Percentiles rank a stretch among this genome's conserved stretches.
Conservation (phyloP, 169 alveolate species). For the Theileria sp. region DNA sequence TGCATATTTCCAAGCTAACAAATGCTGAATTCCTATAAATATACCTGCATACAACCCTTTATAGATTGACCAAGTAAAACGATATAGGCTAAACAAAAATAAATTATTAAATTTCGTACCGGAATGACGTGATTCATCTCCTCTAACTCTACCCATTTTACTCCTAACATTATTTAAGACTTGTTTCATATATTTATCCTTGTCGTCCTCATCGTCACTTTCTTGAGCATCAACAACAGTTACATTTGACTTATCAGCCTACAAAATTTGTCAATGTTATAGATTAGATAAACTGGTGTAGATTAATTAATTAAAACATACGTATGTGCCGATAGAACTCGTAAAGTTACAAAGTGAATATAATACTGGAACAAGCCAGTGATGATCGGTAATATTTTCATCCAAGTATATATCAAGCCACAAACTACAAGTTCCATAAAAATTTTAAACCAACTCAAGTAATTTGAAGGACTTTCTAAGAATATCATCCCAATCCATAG, state of each 20-base stretch:
- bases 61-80: conserved; percentile 80
- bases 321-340: conserved; percentile 36
- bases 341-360: conserved; percentile 53
- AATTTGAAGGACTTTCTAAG: conserved; percentile 52
- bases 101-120: neutral
- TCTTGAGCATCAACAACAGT: conserved; percentile 62
- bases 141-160: conserved; percentile 81
- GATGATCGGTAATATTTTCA: conserved; percentile 13
- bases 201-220: conserved; percentile 73
- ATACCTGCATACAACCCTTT: conserved; percentile 80
- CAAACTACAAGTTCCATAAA: conserved; percentile 14
- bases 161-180: conserved; percentile 78
- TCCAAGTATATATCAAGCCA: conserved; percentile 63
- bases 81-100: conserved; percentile 62
- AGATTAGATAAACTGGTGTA: neutral
- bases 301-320: neutral
- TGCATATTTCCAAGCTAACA: conserved; percentile 82
- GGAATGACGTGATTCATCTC: conserved; percentile 82
- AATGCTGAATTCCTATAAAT: neutral
- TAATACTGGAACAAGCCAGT: conserved; percentile 67
- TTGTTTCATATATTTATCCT: conserved; percentile 73
- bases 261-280: neutral
- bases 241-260: conserved; percentile 59
- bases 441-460: conserved; percentile 34
- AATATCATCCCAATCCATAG: conserved; percentile 52